Conservation (phyloP, 2,329 filamentous ascomycete genomes). For the Diplocarpon mali region DNA sequence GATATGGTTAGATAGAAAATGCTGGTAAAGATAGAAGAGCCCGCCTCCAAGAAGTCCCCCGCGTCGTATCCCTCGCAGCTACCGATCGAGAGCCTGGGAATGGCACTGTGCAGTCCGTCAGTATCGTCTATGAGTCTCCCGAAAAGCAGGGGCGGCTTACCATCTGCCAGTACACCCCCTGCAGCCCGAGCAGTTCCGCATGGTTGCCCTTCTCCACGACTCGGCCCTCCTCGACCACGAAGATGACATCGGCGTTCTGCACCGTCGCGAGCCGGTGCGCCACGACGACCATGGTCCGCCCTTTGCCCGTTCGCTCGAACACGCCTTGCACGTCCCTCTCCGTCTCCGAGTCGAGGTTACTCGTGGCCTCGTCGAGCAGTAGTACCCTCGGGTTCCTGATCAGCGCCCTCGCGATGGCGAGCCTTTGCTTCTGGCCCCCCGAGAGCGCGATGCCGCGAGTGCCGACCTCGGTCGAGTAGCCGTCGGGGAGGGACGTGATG, state of each 20-base stretch:
- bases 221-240: constrained; percentile 70
- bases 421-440: constrained; percentile 86
- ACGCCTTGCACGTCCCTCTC: constrained; percentile 71
- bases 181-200: constrained; percentile 3
- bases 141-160: not conserved
- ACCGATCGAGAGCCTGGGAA: not conserved
- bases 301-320: constrained; percentile 29
- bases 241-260: constrained; percentile 51
- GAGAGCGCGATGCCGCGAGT: constrained; percentile 74
- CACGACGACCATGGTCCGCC: constrained; percentile 62
- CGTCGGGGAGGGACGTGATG: constrained; percentile 47
- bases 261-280: constrained; percentile 68
- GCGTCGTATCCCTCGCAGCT: not conserved
- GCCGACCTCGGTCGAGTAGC: constrained; percentile 74
- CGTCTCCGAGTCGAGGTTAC: constrained; percentile 61
- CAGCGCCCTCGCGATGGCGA: constrained; percentile 78
- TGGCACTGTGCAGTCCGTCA: not conserved
- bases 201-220: constrained; percentile 79
- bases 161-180: constrained; percentile 8
- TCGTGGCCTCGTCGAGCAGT: constrained; percentile 71
- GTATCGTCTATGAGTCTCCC: not conserved
- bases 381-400: constrained; percentile 78
- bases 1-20: too few species aligned
- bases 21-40: too few species aligned
- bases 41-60: too few species aligned